phyloP scores from a whole-genome alignment of 176 grass and related monocot genomes.

The Phoenix roebelenii region DNA sequence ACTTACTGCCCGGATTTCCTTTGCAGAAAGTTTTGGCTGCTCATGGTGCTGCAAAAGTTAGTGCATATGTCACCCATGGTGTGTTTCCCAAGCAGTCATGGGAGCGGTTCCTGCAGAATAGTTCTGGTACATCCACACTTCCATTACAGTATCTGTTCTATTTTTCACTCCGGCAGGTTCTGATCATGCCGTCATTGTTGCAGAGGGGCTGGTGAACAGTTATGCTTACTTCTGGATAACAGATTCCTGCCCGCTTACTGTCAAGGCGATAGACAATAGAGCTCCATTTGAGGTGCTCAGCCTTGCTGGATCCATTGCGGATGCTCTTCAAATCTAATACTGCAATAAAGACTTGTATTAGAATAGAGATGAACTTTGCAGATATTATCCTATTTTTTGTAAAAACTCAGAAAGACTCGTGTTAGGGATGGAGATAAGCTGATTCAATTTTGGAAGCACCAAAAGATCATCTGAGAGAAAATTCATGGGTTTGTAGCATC shows the following conservation, averaged over 20 bases:
- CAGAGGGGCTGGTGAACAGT: constrained; percentile 48
- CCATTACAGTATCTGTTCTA: too few relatives aligned
- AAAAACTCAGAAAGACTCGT: too few relatives aligned
- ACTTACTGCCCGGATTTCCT: not conserved
- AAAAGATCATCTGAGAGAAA: too few relatives aligned
- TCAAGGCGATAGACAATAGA: constrained; percentile 47
- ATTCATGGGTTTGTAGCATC: too few relatives aligned
- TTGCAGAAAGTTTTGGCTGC: constrained; percentile 34
- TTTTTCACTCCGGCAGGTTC: too few relatives aligned
- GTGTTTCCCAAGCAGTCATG: constrained; percentile 77
- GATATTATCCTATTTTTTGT: too few relatives aligned
- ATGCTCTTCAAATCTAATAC: constrained; percentile 69
- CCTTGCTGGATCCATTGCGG: constrained; percentile 66
- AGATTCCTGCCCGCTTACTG: constrained; percentile 77
- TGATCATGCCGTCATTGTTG: constrained; percentile 11
- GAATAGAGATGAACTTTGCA: too few relatives aligned
- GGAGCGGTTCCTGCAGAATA: constrained; percentile 38
- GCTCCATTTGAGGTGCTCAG: constrained; percentile 86
- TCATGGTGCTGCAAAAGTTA: constrained; percentile 77
- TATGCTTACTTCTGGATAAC: constrained; percentile 94
- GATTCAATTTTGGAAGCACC: too few relatives aligned
- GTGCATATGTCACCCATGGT: constrained; percentile 93
- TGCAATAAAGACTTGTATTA: not conserved
- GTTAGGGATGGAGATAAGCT: too few relatives aligned
- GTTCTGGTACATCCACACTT: too few relatives aligned